Percentiles rank a stretch among this genome's conserved stretches.
Evolutionary conservation across 129 eudicot genomes (phyloP).

Genomic region (Artemisia argyi): DNA sequence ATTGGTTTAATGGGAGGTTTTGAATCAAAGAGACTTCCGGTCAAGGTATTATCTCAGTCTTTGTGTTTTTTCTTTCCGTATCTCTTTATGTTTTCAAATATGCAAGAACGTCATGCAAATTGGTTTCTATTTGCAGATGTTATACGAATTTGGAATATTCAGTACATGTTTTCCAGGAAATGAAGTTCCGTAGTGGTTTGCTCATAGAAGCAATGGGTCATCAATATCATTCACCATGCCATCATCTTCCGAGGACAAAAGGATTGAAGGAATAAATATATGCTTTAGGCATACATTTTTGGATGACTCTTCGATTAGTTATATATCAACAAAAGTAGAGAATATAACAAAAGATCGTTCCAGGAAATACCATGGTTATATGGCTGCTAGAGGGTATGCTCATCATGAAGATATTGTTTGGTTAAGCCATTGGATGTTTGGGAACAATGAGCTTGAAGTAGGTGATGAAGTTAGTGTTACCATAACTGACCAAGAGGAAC

Average conservation of each 20-base stretch:
- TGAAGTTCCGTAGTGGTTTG: slow-evolving; percentile 9
- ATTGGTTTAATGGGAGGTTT: neutral
- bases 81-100: neutral
- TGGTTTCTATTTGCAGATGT: neutral
- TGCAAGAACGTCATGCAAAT: neutral
- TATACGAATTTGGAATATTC: slow-evolving; percentile 16
- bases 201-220: neutral
- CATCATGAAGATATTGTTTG: slow-evolving; percentile 18
- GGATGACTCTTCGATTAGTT: no score
- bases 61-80: neutral
- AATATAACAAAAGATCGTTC: neutral
- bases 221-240: neutral
- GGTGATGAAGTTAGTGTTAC: slow-evolving; percentile 21
- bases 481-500: neutral
- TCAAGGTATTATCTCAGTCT: neutral
- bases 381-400: slow-evolving; percentile 1
- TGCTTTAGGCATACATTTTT: neutral
- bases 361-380: neutral
- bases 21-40: neutral
- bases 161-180: slow-evolving; percentile 17
- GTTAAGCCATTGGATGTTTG: slow-evolving; percentile 34
- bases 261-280: neutral
- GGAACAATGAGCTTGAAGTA: slow-evolving; percentile 1
- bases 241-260: neutral
- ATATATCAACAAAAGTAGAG: neutral